Conservation (phyloP, 176 grass and related monocot species). For the Phoenix dactylifera region DNA sequence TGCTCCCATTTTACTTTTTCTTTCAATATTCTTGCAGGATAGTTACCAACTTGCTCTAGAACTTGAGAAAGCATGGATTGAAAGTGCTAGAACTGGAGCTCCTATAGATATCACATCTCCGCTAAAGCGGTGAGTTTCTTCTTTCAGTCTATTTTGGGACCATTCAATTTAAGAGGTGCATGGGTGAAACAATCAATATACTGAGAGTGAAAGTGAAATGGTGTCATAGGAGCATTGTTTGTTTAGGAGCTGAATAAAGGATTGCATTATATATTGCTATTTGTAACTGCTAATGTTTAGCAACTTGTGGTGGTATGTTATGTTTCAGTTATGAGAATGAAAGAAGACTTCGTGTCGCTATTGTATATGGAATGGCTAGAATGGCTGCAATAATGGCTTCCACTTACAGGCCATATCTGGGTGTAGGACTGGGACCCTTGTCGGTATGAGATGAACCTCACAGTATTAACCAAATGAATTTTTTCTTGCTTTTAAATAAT, state of each 20-base stretch:
- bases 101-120: slow-evolving; percentile 65
- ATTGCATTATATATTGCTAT: no score
- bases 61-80: slow-evolving; percentile 74
- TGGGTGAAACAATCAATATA: no score
- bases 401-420: slow-evolving; percentile 90
- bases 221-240: no score
- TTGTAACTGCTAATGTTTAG: no score
- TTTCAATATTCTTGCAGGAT: slow-evolving; percentile 46
- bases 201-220: no score
- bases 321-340: slow-evolving; percentile 76
- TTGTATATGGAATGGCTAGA: slow-evolving; percentile 96
- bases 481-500: no score
- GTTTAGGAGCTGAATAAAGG: no score
- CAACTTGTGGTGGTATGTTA: slow-evolving; percentile 17
- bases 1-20: slow-evolving; percentile 4
- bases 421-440: slow-evolving; percentile 70
- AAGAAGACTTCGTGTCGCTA: slow-evolving; percentile 80
- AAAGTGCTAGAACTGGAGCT: slow-evolving; percentile 56
- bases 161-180: no score
- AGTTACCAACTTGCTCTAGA: slow-evolving; percentile 94
- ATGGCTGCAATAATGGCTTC: slow-evolving; percentile 99
- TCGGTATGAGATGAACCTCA: slow-evolving; percentile 55
- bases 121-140: slow-evolving; percentile 61
- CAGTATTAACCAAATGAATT: no score
- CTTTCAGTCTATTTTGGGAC: no score